Conservation (phyloP, 2,329 filamentous ascomycete genomes). For the Trichoderma simmonsii region DNA sequence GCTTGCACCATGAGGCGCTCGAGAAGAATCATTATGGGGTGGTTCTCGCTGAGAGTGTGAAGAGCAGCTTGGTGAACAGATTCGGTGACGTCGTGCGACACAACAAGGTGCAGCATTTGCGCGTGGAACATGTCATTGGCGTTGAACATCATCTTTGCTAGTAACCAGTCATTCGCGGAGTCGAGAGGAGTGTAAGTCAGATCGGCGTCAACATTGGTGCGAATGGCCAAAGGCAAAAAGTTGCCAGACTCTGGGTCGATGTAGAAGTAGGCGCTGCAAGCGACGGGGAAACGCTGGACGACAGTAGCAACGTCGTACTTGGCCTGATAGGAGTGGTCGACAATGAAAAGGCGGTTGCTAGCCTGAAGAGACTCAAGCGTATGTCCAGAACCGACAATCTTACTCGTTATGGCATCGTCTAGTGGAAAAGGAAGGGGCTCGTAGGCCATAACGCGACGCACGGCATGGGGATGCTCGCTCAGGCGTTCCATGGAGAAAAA, state of each 20-base stretch:
- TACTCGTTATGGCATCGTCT: constrained; percentile 28
- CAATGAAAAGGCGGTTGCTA: constrained; percentile 41
- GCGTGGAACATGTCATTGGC: constrained; percentile 45
- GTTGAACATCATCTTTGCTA: constrained; percentile 51
- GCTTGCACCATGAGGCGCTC: constrained; percentile 31
- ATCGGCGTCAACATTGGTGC: constrained; percentile 39
- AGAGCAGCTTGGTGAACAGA: constrained; percentile 44
- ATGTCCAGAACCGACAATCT: constrained; percentile 29
- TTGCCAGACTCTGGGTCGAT: constrained; percentile 38
- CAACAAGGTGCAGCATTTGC: constrained; percentile 43
- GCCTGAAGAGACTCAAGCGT: constrained; percentile 33
- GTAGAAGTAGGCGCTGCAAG: constrained; percentile 47
- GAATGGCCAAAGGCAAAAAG: constrained; percentile 48
- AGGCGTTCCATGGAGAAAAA: constrained; percentile 48
- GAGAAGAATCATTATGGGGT: constrained; percentile 42
- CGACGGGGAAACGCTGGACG: constrained; percentile 35
- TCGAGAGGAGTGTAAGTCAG: constrained; percentile 46
- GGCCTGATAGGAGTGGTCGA: constrained; percentile 27
- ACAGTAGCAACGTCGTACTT: background rate
- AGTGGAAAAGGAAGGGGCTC: constrained; percentile 39
- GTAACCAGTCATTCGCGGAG: constrained; percentile 43
- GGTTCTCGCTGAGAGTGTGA: constrained; percentile 43
- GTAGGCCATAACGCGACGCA: constrained; percentile 32
- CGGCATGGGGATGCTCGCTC: constrained; percentile 39
- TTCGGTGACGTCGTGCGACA: constrained; percentile 43